Evolutionary conservation across 768 basidiomycete genomes (phyloP).

Genomic region (Lepiota brunneoincarnata): DNA sequence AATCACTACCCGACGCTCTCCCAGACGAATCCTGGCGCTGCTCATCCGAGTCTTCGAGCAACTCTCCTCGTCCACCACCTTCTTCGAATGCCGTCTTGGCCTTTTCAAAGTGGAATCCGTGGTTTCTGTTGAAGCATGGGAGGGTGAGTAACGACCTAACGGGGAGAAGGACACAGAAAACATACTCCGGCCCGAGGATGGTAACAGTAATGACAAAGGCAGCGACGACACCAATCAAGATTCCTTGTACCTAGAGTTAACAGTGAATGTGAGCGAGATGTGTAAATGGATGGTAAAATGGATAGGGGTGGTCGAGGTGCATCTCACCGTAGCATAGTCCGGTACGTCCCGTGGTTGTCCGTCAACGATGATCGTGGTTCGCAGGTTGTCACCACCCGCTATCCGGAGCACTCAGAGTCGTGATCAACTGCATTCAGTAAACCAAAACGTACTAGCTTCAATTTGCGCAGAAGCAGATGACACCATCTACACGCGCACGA

Average conservation of each 20-base stretch:
- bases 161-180: conserved; percentile 13
- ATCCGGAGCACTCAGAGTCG: background rate
- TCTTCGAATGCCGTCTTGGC: conserved; percentile 77
- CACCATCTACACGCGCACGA: conserved; percentile 39
- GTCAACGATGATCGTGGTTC: conserved; percentile 44
- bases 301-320: conserved; percentile 1
- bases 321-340: conserved; percentile 53
- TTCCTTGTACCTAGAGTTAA: conserved; percentile 65
- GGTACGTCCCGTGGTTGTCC: conserved; percentile 44
- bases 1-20: background rate
- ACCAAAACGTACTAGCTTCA: conserved; percentile 56
- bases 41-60: conserved; percentile 25
- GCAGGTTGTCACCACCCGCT: conserved; percentile 62
- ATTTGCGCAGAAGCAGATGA: conserved; percentile 78
- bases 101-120: conserved; percentile 82
- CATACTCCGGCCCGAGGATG: conserved; percentile 74
- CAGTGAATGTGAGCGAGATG: background rate
- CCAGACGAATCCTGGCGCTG: background rate
- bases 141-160: background rate
- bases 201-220: conserved; percentile 76
- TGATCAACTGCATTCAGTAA: conserved; percentile 18
- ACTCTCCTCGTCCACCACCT: conserved; percentile 55
- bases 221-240: conserved; percentile 81
- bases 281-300: too few species aligned
- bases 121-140: conserved; percentile 43